Conservation (phyloP, 106 monocot species). For the Dioscorea alata region DNA sequence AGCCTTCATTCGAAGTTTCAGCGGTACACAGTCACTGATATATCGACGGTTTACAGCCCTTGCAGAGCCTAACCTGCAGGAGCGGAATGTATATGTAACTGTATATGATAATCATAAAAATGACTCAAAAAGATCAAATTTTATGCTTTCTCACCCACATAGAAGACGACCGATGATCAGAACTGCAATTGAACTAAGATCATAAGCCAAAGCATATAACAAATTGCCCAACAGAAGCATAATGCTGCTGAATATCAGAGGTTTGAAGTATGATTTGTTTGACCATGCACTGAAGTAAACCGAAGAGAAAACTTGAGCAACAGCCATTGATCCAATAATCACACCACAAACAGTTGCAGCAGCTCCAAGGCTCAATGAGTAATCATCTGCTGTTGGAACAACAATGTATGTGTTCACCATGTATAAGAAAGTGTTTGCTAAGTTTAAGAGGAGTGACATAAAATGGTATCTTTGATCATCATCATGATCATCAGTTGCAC, state of each 20-base stretch:
- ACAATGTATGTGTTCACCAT: conserved; percentile 74
- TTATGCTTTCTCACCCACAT: conserved; percentile 39
- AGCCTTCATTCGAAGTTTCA: conserved; percentile 38
- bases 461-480: conserved; percentile 47
- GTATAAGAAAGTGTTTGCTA: conserved; percentile 64
- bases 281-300: conserved; percentile 79
- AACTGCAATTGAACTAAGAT: conserved; percentile 40
- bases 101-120: too few species aligned
- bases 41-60: conserved; percentile 46
- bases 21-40: conserved; percentile 44
- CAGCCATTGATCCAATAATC: conserved; percentile 72
- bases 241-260: conserved; percentile 65
- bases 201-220: conserved; percentile 63
- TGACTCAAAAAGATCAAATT: too few species aligned
- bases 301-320: conserved; percentile 63
- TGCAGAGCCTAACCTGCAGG: conserved; percentile 43
- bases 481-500: conserved; percentile 20
- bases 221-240: conserved; percentile 53
- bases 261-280: conserved; percentile 63
- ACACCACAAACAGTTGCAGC: conserved; percentile 72
- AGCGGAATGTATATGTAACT: too few species aligned
- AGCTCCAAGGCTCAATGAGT: conserved; percentile 59
- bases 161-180: conserved; percentile 57
- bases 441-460: conserved; percentile 55
- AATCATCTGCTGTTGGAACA: conserved; percentile 70